Conservation (phyloP, 139 green algal species). For the Micractinium sp. region DNA sequence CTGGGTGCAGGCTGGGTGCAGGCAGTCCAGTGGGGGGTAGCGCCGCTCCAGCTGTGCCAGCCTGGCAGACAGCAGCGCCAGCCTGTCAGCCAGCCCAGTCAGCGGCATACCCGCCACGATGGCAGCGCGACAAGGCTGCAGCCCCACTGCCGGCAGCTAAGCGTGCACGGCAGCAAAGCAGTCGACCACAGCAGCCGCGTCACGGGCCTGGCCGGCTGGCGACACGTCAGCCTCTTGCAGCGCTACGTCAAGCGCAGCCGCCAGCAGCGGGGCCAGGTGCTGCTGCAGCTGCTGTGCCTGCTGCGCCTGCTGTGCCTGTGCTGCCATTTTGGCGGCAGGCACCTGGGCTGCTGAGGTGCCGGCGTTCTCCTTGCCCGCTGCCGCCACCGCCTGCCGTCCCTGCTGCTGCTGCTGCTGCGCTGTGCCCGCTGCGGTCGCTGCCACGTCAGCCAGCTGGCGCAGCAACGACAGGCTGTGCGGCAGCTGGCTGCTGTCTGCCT, state of each 20-base stretch:
- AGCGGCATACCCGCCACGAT: neutral
- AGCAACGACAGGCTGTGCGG: conserved; percentile 2
- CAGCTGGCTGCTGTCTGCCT: neutral
- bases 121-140: neutral
- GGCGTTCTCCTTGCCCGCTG: neutral
- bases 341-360: neutral
- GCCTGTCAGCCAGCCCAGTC: neutral
- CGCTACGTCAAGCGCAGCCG: neutral
- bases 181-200: neutral
- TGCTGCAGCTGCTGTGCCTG: neutral
- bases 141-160: neutral
- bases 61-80: neutral
- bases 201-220: neutral
- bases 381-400: neutral
- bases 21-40: neutral
- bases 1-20: neutral
- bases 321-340: neutral
- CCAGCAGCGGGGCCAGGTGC: neutral
- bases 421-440: neutral
- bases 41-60: neutral
- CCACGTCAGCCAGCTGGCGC: neutral
- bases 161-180: neutral
- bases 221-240: neutral
- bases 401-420: conserved; percentile 7
- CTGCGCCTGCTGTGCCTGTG: neutral